phyloP scores from a whole-genome alignment of 1,139 yeast genomes.

The Geotrichum histeridarum region DNA sequence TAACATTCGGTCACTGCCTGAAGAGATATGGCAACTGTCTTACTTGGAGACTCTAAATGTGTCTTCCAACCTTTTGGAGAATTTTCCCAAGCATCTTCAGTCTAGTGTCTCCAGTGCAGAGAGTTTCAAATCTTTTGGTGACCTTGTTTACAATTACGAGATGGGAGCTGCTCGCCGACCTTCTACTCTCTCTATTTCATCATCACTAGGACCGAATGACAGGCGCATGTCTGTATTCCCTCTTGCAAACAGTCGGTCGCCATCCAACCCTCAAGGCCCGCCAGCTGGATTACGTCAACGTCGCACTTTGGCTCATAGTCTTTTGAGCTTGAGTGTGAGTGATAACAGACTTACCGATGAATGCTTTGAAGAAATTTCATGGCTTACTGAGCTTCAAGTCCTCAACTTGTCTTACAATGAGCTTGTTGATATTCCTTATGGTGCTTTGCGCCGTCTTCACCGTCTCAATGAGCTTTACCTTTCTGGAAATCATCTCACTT shows the following conservation, averaged over 20 bases:
- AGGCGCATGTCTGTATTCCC: conserved; percentile 11
- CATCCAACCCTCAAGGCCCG: conserved; percentile 14
- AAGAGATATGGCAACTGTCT: conserved; percentile 60
- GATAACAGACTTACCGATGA: conserved; percentile 83
- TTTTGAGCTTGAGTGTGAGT: conserved; percentile 59
- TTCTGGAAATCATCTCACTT: conserved; percentile 76
- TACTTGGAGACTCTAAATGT: conserved; percentile 60
- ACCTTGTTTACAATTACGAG: conserved; percentile 23
- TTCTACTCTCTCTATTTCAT: conserved; percentile 25
- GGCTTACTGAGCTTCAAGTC: conserved; percentile 53
- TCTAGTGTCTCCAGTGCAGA: conserved; percentile 17
- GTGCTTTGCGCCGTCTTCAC: conserved; percentile 56
- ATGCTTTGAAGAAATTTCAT: conserved; percentile 63
- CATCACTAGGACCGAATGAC: conserved; percentile 23
- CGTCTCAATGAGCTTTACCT: conserved; percentile 64
- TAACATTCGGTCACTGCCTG: conserved; percentile 67
- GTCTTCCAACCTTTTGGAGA: conserved; percentile 69
- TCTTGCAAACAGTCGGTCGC: conserved; percentile 2
- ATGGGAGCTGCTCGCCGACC: conserved; percentile 23
- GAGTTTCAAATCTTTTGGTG: conserved; percentile 18
- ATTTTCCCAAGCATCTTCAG: conserved; percentile 49
- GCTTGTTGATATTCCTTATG: conserved; percentile 71
- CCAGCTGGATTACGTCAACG: conserved; percentile 15
- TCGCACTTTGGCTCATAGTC: conserved; percentile 36
- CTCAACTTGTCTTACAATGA: conserved; percentile 82